Conservation (phyloP, 73 alveolate genomes). For the Uronychia setigera region DNA sequence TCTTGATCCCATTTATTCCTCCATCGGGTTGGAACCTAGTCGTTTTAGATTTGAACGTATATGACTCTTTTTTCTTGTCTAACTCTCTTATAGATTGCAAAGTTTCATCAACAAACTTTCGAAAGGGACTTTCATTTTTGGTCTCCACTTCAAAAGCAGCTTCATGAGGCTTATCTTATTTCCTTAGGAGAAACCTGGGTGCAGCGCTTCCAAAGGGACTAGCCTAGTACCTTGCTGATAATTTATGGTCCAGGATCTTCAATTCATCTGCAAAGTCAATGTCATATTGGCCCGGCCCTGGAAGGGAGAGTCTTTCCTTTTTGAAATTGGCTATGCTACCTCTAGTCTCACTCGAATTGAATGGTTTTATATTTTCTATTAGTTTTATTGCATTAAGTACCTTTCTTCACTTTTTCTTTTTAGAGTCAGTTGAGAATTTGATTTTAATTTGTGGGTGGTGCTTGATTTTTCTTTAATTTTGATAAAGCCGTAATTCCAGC, state of each 20-base stretch:
- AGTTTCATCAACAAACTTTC: not conserved
- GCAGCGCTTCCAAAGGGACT: conserved; percentile 14
- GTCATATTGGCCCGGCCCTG: conserved; percentile 25
- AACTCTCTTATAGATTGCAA: not conserved
- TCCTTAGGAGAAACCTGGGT: not conserved
- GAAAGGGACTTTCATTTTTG: not conserved
- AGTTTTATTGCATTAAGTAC: not conserved
- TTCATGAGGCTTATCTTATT: not conserved
- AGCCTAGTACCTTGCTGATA: conserved; percentile 12
- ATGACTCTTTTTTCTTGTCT: not conserved
- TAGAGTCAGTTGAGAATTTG: not conserved
- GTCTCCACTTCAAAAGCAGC: not conserved
- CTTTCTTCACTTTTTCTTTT: not conserved
- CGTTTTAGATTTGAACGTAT: not conserved
- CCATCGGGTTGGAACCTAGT: not conserved
- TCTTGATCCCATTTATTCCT: not conserved
- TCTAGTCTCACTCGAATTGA: not conserved
- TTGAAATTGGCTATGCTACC: not conserved
- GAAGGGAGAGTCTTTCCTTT: not conserved
- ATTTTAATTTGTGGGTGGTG: not conserved
- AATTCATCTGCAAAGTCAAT: conserved; percentile 7
- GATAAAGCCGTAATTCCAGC: not conserved
- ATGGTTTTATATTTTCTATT: not conserved
- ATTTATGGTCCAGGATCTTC: conserved; percentile 13
- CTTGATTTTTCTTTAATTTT: not conserved